Base-by-base conservation (phyloP, 1,284 basidiomycete genomes). In the Pyrrhoderma noxium region DNA sequence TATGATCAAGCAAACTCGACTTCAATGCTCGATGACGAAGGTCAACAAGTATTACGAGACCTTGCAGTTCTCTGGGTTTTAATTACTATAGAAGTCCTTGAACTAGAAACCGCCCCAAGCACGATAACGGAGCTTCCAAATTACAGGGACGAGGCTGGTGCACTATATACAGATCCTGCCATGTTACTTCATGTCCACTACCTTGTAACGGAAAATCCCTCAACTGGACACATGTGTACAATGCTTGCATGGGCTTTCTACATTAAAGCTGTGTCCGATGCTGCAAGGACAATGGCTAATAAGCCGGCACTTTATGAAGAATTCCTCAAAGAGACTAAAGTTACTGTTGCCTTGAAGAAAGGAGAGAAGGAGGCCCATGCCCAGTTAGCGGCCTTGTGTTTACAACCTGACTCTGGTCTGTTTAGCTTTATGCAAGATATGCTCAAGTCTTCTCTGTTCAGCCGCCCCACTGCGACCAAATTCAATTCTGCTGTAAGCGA, bases 71-170 rank as follows among this genome's bases (percentile, higher is more conserved):
- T 91, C 16, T 89, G 89, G 79, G 78, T 86, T 19, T 69, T 93
- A 39, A 73, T 93, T 54, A 83, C 80, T 49, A 66, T 93, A 53
- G 90, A 93, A 63, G 74, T 89, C 13, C 71, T 93, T 44, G 86
- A 91, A 59, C 71, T 94, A 21, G 91, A 93, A 64, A 74, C 71
- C n/a, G 67, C 85, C 18, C 75, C 81, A 21, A 82, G 85, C 38
- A 69, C 71, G 5, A 71, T 66, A 3, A 65, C 82, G 13, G 75
- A 81, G 40, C 65, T 89, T 21, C 73, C 76, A 3, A 69, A 72
- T 8, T 59, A 67, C 7, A 75, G 80, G 0, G 58, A 60, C 1
- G 71, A 79, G 49, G 66, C 64, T 27, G 66, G 71, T n/a, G 68
- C 82, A 31, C 85, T 85, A 57, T 74, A 72, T 46, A 59, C 77